These are phyloP conservation scores for Fusarium nygamai DNA, from an alignment of 2,329 filamentous ascomycete species.

Conservation along the genomic window DNA sequence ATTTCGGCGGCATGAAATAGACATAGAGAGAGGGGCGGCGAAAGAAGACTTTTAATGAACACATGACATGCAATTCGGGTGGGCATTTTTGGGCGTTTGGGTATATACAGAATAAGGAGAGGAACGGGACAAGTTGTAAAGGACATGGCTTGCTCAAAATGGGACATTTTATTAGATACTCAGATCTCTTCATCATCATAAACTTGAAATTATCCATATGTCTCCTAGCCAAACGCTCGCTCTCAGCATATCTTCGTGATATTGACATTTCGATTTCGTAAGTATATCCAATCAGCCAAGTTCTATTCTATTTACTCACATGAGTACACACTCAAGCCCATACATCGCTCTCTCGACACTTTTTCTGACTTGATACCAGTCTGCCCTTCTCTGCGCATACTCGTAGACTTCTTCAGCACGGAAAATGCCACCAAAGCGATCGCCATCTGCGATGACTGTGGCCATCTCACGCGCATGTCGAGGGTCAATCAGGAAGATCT, in stretches of 20 bases:
- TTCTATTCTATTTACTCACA: constrained; percentile 63
- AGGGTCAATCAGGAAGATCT: constrained; percentile 93
- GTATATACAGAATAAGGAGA: neutral
- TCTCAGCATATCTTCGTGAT: constrained; percentile 26
- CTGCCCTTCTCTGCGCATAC: constrained; percentile 91
- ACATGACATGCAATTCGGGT: constrained; percentile 4
- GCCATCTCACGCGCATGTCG: constrained; percentile 92
- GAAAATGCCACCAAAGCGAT: constrained; percentile 91
- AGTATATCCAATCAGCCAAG: constrained; percentile 3
- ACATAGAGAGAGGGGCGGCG: neutral
- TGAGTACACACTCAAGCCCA: constrained; percentile 86
- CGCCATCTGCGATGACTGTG: constrained; percentile 89
- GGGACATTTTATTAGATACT: constrained; percentile 11
- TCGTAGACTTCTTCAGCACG: constrained; percentile 97
- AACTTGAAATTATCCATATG: constrained; percentile 16
- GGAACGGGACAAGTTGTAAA: constrained; percentile 2
- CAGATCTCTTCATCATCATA: constrained; percentile 18
- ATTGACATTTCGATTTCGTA: constrained; percentile 10
- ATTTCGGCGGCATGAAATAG: constrained; percentile 68
- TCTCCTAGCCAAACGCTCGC: constrained; percentile 19
- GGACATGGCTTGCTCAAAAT: neutral
- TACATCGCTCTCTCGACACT: constrained; percentile 98
- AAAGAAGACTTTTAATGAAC: neutral
- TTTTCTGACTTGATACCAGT: constrained; percentile 91
- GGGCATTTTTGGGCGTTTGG: constrained; percentile 29